These are phyloP conservation scores for Paralagenidium karlingii DNA, from an alignment of 352 stramenopile species.

Conservation along the genomic window DNA sequence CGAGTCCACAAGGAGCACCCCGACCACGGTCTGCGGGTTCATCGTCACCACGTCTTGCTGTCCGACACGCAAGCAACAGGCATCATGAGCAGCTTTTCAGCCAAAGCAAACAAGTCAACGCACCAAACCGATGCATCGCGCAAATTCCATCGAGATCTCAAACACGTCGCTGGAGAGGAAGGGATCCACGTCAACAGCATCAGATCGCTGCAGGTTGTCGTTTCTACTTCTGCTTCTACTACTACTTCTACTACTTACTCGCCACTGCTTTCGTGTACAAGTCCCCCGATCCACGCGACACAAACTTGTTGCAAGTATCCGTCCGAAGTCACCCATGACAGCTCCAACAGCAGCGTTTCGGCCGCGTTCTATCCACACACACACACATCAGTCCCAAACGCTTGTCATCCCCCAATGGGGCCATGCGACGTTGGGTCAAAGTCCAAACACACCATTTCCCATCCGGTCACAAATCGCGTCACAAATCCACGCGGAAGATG, in stretches of 20 bases:
- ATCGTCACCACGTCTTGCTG: conserved; percentile 54
- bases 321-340: conserved; percentile 71
- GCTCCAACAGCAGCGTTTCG: conserved; percentile 48
- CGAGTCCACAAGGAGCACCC: conserved; percentile 60
- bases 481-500: conserved; percentile 54
- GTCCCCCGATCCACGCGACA: conserved; percentile 48
- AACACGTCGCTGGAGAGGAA: conserved; percentile 45
- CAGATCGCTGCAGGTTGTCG: conserved; percentile 2
- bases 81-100: not conserved
- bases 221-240: not conserved
- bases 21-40: conserved; percentile 38
- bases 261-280: conserved; percentile 31
- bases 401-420: conserved; percentile 1
- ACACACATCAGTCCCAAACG: not conserved
- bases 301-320: conserved; percentile 66
- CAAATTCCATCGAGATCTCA: conserved; percentile 75
- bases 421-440: not conserved
- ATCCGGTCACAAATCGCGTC: conserved; percentile 31
- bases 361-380: conserved; percentile 11
- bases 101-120: conserved; percentile 3
- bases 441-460: conserved; percentile 17
- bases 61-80: not conserved
- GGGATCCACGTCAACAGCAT: not conserved
- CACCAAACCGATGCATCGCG: conserved; percentile 68
- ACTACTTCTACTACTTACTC: conserved; percentile 3